Percentiles rank a stretch among this genome's conserved stretches.
These are phyloP conservation scores for Diplosphaera chodatii DNA, from an alignment of 139 green algal genomes.

Conservation along the genomic window DNA sequence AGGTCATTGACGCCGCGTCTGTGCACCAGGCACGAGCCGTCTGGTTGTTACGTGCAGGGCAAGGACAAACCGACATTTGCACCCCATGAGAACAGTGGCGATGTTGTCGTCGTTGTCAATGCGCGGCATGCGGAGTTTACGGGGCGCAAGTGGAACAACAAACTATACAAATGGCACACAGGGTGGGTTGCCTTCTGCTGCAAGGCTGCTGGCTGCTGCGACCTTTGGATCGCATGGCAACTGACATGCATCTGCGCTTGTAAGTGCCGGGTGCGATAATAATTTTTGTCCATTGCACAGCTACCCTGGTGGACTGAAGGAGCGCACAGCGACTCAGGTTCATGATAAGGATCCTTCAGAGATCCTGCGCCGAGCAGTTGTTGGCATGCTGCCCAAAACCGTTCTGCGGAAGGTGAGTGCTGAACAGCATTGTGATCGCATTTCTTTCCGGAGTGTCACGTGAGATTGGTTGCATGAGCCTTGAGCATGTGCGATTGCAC, in stretches of 20 bases:
- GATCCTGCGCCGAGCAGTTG: conserved; percentile 63
- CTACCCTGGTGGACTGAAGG: conserved; percentile 73
- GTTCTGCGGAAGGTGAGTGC: conserved; percentile 52
- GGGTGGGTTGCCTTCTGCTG: conserved; percentile 23
- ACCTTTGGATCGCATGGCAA: too few relatives aligned
- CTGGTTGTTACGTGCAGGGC: conserved; percentile 42
- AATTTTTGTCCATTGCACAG: too few relatives aligned
- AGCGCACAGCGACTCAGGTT: conserved; percentile 53
- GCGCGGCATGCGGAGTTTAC: conserved; percentile 74
- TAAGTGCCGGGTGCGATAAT: too few relatives aligned
- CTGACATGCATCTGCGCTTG: too few relatives aligned
- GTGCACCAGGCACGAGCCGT: background rate
- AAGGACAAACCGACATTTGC: conserved; percentile 87
- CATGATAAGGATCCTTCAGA: conserved; percentile 54
- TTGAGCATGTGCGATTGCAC: too few relatives aligned
- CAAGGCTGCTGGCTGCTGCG: conserved; percentile 6
- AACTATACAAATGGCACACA: conserved; percentile 86
- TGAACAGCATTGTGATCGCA: too few relatives aligned
- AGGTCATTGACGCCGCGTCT: background rate
- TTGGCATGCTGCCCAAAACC: conserved; percentile 89
- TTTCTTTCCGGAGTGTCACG: too few relatives aligned
- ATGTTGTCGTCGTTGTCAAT: conserved; percentile 85
- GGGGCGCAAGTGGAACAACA: conserved; percentile 79
- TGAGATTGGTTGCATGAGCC: too few relatives aligned
- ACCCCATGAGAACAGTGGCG: conserved; percentile 62